phyloP scores from a whole-genome alignment of 2,329 filamentous ascomycete species.

The Xylariaceae sp. region DNA sequence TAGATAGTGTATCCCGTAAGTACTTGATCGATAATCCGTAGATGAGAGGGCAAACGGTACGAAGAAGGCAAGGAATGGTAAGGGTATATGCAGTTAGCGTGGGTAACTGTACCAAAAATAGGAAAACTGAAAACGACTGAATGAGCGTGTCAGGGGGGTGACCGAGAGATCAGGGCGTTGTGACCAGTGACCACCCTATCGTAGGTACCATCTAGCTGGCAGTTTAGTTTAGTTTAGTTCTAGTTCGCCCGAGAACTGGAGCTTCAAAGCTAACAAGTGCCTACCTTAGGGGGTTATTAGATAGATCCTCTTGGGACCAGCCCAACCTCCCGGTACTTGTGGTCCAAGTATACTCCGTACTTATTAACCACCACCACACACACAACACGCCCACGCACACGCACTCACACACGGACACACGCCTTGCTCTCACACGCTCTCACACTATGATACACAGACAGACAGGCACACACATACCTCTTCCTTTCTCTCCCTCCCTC shows the following conservation, averaged over 20 bases:
- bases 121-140: neutral
- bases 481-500: too few species aligned
- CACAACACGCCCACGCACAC: neutral
- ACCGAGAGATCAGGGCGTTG: conserved; percentile 11
- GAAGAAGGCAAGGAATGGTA: conserved; percentile 13
- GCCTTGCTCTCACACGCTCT: neutral
- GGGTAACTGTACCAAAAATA: neutral
- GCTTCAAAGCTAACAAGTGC: conserved; percentile 8
- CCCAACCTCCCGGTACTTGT: neutral
- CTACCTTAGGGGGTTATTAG: conserved; percentile 1
- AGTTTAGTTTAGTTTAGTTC: conserved; percentile 1
- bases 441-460: neutral
- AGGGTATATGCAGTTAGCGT: conserved; percentile 1
- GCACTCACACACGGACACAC: neutral
- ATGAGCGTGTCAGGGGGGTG: conserved; percentile 1
- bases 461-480: neutral
- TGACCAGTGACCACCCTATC: too few species aligned
- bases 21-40: neutral
- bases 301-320: conserved; percentile 13
- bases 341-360: neutral
- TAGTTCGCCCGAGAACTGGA: conserved; percentile 14
- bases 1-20: too few species aligned
- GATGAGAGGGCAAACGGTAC: conserved; percentile 12
- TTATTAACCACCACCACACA: neutral
- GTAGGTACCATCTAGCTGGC: conserved; percentile 3